Evolutionary conservation across 2,329 filamentous ascomycete genomes (phyloP).

Genomic region (Epicoccum nigrum): DNA sequence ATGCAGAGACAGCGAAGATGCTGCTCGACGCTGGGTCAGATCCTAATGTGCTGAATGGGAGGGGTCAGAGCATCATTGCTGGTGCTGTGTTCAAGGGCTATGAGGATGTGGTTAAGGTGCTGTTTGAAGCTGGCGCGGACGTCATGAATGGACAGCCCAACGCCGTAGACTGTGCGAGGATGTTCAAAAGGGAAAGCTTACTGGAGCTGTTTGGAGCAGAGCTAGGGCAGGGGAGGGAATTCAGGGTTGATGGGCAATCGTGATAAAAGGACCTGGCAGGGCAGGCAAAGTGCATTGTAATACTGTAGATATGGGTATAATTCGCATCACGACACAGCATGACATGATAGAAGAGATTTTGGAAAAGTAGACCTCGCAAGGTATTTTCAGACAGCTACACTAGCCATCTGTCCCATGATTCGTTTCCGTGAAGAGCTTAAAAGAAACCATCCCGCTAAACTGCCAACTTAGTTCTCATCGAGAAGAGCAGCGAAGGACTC

Average conservation of each 20-base stretch:
- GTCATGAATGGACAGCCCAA: conserved; percentile 51
- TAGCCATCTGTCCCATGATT: conserved; percentile 32
- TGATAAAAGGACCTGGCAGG: not conserved
- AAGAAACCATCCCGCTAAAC: conserved; percentile 32
- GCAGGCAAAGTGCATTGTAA: not conserved
- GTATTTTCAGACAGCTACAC: conserved; percentile 39
- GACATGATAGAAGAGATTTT: conserved; percentile 5
- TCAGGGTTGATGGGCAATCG: not conserved
- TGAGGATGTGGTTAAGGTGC: conserved; percentile 64
- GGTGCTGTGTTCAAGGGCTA: conserved; percentile 77
- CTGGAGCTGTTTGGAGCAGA: conserved; percentile 39
- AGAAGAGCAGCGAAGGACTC: conserved; percentile 58
- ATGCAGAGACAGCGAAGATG: conserved; percentile 64
- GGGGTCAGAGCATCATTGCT: conserved; percentile 71
- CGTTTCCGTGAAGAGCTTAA: conserved; percentile 30
- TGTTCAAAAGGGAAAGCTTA: conserved; percentile 52
- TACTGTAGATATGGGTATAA: conserved; percentile 13
- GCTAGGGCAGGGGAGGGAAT: conserved; percentile 19
- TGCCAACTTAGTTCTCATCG: conserved; percentile 54
- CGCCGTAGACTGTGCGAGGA: conserved; percentile 54
- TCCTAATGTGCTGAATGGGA: conserved; percentile 70
- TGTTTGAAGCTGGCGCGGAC: conserved; percentile 54
- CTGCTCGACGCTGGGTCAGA: conserved; percentile 69
- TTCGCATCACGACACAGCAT: conserved; percentile 9
- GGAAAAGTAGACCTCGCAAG: conserved; percentile 10